Conservation (phyloP, 495 filamentous ascomycete species). For the Glonium stellatum region DNA sequence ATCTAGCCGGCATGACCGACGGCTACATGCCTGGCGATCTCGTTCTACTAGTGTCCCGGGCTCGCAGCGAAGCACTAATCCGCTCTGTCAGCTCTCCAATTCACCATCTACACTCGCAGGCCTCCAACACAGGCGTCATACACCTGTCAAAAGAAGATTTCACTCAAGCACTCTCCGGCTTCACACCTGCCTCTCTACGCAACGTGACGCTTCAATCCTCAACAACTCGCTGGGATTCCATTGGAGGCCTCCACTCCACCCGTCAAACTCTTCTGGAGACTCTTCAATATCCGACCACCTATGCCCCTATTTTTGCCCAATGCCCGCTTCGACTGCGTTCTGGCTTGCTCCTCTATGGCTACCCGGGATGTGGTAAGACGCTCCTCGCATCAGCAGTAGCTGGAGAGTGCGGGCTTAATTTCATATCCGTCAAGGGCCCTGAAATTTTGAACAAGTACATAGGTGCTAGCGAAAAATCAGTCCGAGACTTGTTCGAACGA, state of each 20-base stretch:
- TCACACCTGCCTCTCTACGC: slow-evolving; percentile 87
- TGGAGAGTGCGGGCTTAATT: slow-evolving; percentile 92
- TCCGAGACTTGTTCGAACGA: slow-evolving; percentile 89
- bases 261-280: slow-evolving; percentile 86
- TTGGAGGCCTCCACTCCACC: slow-evolving; percentile 80
- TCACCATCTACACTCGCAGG: slow-evolving; percentile 25
- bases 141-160: slow-evolving; percentile 68
- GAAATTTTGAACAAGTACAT: slow-evolving; percentile 99
- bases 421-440: slow-evolving; percentile 95
- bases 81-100: slow-evolving; percentile 48
- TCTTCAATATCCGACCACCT: slow-evolving; percentile 92
- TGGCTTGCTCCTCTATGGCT: slow-evolving; percentile 86
- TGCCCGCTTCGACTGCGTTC: slow-evolving; percentile 90
- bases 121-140: slow-evolving; percentile 40
- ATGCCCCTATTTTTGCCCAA: slow-evolving; percentile 93
- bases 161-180: slow-evolving; percentile 73
- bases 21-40: slow-evolving; percentile 97
- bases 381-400: slow-evolving; percentile 88
- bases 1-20: slow-evolving; percentile 86
- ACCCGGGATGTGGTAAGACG: slow-evolving; percentile 94
- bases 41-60: slow-evolving; percentile 74
- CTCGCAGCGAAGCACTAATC: slow-evolving; percentile 85
- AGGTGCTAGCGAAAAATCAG: slow-evolving; percentile 88
- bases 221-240: slow-evolving; percentile 79
- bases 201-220: slow-evolving; percentile 89